Evolutionary conservation across 768 basidiomycete genomes (phyloP).

Genomic region (Gloeostereum incarnatum): DNA sequence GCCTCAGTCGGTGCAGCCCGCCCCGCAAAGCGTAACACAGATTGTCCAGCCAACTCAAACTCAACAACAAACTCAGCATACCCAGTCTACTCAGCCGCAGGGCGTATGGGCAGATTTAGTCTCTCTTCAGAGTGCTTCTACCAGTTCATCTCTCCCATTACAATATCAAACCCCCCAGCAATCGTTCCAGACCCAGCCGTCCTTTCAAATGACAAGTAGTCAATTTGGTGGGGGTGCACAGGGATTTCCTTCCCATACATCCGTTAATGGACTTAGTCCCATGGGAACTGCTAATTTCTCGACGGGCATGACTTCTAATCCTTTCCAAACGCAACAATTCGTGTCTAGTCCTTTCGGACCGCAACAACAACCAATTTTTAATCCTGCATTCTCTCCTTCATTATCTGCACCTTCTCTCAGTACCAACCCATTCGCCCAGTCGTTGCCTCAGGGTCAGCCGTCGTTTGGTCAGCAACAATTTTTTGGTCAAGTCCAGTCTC

Average conservation of each 20-base stretch:
- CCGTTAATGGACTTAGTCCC: neutral
- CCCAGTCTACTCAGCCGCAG: slow-evolving; percentile 13
- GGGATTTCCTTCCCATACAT: neutral
- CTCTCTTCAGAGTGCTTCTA: slow-evolving; percentile 31
- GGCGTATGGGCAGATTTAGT: slow-evolving; percentile 54
- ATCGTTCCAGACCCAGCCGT: neutral
- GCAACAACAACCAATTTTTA: slow-evolving; percentile 11
- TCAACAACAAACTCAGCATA: slow-evolving; percentile 14
- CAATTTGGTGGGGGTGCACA: neutral
- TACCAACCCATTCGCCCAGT: slow-evolving; percentile 7
- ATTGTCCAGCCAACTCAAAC: slow-evolving; percentile 11
- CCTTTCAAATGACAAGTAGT: slow-evolving; percentile 3
- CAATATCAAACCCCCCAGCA: slow-evolving; percentile 24
- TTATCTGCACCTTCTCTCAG: slow-evolving; percentile 10
- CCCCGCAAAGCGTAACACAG: too few species aligned
- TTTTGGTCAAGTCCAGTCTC: slow-evolving; percentile 17
- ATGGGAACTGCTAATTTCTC: neutral
- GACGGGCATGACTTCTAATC: slow-evolving; percentile 4
- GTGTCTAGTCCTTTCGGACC: too few species aligned
- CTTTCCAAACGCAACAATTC: slow-evolving; percentile 7
- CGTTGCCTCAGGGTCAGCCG: neutral
- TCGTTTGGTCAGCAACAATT: slow-evolving; percentile 12
- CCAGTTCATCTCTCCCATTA: slow-evolving; percentile 44
- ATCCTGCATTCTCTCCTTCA: slow-evolving; percentile 1
- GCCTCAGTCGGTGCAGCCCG: slow-evolving; percentile 12